Evolutionary conservation across 75 land plant genomes (phyloP), one percentile per base, ranked within the genome.

Genomic region (Pseudotsuga menziesii): DNA sequence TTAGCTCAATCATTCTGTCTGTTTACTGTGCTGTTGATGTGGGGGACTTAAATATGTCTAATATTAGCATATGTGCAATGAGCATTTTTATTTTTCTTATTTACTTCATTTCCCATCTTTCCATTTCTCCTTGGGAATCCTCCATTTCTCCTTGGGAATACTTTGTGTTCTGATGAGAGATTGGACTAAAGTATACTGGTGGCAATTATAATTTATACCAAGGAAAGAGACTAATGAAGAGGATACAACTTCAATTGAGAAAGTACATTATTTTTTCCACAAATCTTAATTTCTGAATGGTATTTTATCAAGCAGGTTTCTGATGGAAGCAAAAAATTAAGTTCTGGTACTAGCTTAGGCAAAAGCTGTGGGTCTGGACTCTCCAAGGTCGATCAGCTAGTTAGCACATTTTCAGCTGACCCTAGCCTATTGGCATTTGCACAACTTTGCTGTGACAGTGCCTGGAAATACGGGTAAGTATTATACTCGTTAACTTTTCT

Each of bases 361-460:
- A 57, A 61, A 55, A 71, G 61, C 15, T 69, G 32, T 54, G 79
- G 63, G 22, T 80, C 73, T 75, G 75, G 67, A 58, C 79, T 81
- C 58, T 83, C 72, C 3, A 80, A 90, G 55, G 85, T 97, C 52
- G 99, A 97, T 78, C 93, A 95, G 77, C 75, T 97, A 75, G 90
- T 97, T 61, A 84, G 94, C 78, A 88, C 96, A 22, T 97, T 97
- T 77, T 97, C 99, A 58, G 92, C 96, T 35, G 94, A 97, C 83
- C 99, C 99, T 73, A 97, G 99, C 81, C 81, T 97, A 57, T 83
- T 93, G 63, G 91, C 99, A 27, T 97, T 97, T 83, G 94, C 99
- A 36, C 95, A 91, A 80, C 88, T 95, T 48, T 91, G 89, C 80
- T 88, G 96, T 78, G 87, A 88, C 54, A 78, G 77, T 63, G 80